A percentile compares a stretch with the other conserved stretches of the same genome.
These are phyloP conservation scores for Podosphaera xanthii DNA, from an alignment of 2,329 filamentous ascomycete species.

Conservation along the genomic window DNA sequence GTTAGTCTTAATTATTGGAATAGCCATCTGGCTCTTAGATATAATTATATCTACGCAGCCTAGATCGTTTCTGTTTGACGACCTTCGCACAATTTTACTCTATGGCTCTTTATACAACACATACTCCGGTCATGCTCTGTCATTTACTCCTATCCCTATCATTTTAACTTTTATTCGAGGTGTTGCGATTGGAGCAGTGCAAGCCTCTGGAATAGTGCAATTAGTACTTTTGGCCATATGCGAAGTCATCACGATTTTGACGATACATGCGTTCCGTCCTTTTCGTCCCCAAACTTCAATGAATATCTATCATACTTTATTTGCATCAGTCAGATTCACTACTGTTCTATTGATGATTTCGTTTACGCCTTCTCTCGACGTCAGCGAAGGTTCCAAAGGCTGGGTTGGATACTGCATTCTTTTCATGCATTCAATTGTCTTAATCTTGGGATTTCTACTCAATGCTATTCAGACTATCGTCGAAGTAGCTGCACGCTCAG, in stretches of 20 bases:
- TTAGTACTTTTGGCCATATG: conserved; percentile 81
- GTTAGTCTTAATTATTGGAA: conserved; percentile 47
- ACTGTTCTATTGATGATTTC: conserved; percentile 56
- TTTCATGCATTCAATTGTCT: conserved; percentile 58
- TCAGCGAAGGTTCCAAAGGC: conserved; percentile 58
- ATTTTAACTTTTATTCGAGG: conserved; percentile 68
- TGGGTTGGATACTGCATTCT: conserved; percentile 93
- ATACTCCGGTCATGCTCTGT: conserved; percentile 77
- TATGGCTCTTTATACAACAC: conserved; percentile 96
- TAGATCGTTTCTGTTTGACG: conserved; percentile 75
- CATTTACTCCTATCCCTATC: conserved; percentile 73
- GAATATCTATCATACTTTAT: conserved; percentile 85
- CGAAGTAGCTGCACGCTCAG: conserved; percentile 63
- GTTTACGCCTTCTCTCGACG: conserved; percentile 64
- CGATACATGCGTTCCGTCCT: conserved; percentile 70
- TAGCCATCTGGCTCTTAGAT: conserved; percentile 57
- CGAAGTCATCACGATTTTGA: conserved; percentile 74
- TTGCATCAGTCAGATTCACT: conserved; percentile 53
- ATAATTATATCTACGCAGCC: conserved; percentile 64
- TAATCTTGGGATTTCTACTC: conserved; percentile 81
- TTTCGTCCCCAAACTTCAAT: conserved; percentile 85
- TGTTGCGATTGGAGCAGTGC: conserved; percentile 76
- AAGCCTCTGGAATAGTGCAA: conserved; percentile 81
- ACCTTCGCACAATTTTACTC: conserved; percentile 66
- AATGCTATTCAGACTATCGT: conserved; percentile 79